phyloP scores from a whole-genome alignment of 148 eudicot genomes.

The Simmondsia chinensis region DNA sequence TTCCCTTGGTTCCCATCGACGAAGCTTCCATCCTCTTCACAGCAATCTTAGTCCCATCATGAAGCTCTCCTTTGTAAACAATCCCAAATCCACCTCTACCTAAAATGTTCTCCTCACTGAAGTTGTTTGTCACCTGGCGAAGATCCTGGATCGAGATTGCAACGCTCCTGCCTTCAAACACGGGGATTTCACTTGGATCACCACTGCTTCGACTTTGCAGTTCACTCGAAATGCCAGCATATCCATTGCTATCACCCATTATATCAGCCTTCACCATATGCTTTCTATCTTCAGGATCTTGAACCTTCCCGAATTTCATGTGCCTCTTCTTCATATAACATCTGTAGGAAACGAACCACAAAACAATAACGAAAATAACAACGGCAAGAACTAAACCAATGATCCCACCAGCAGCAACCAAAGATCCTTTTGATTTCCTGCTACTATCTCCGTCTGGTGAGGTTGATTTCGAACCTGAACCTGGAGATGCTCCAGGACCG shows the following conservation, averaged over 20 bases:
- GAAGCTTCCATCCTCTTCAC: constrained; percentile 75
- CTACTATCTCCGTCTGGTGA: neutral
- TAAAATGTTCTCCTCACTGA: constrained; percentile 42
- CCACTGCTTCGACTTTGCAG: constrained; percentile 30
- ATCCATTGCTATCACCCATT: constrained; percentile 15
- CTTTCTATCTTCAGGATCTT: constrained; percentile 10
- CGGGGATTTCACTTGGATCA: constrained; percentile 26
- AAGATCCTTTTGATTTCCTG: constrained; percentile 6
- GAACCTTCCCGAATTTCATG: constrained; percentile 9
- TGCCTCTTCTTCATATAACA: constrained; percentile 10
- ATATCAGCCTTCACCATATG: constrained; percentile 13
- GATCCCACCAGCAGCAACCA: constrained; percentile 16
- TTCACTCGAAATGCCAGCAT: constrained; percentile 26
- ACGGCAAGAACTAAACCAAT: constrained; percentile 23
- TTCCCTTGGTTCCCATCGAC: constrained; percentile 40
- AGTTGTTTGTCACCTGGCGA: constrained; percentile 52
- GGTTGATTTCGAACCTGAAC: constrained; percentile 1
- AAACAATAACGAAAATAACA: constrained; percentile 6
- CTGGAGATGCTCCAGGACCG: neutral
- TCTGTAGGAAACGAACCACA: constrained; percentile 14
- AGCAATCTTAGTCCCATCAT: constrained; percentile 73
- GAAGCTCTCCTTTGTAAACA: constrained; percentile 59
- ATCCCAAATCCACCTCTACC: constrained; percentile 77
- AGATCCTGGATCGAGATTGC: constrained; percentile 45
- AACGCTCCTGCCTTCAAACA: constrained; percentile 36